Evolutionary conservation across 2,329 filamentous ascomycete genomes (phyloP).

Genomic region (Xylaria polymorpha): DNA sequence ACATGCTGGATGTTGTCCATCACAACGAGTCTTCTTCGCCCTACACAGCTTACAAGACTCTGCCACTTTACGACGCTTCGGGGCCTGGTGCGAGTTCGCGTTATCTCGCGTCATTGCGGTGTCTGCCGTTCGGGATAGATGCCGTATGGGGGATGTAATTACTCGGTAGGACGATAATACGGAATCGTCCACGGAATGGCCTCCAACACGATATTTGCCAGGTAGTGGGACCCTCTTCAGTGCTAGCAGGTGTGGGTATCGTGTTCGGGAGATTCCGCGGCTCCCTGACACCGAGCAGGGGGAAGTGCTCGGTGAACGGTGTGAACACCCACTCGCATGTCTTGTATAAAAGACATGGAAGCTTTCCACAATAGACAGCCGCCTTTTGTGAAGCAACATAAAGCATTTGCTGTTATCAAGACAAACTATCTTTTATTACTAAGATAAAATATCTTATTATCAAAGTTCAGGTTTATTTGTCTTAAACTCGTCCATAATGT

Average conservation of each 20-base stretch:
- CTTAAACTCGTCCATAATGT: neutral
- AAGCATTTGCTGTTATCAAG: neutral
- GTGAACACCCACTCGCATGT: neutral
- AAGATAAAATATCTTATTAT: no score
- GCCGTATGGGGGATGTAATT: neutral
- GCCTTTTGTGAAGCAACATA: neutral
- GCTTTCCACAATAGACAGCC: no score
- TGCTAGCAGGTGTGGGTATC: neutral
- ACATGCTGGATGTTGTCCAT: slow-evolving; percentile 1
- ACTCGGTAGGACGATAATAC: neutral
- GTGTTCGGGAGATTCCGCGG: neutral
- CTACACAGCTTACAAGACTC: slow-evolving; percentile 1
- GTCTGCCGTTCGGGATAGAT: neutral
- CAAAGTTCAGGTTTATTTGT: neutral
- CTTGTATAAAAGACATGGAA: neutral
- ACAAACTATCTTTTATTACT: neutral
- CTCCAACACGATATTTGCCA: neutral
- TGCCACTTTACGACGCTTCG: slow-evolving; percentile 1
- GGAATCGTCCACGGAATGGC: slow-evolving; percentile 2
- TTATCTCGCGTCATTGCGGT: slow-evolving; percentile 1
- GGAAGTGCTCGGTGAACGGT: neutral
- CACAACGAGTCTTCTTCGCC: slow-evolving; percentile 1
- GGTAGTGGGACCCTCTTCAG: neutral
- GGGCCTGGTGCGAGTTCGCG: neutral
- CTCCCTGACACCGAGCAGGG: neutral